A percentile compares a stretch with the other conserved stretches of the same genome.
Conservation (phyloP, 139 green algal species). For the Coelastrella sp. region DNA sequence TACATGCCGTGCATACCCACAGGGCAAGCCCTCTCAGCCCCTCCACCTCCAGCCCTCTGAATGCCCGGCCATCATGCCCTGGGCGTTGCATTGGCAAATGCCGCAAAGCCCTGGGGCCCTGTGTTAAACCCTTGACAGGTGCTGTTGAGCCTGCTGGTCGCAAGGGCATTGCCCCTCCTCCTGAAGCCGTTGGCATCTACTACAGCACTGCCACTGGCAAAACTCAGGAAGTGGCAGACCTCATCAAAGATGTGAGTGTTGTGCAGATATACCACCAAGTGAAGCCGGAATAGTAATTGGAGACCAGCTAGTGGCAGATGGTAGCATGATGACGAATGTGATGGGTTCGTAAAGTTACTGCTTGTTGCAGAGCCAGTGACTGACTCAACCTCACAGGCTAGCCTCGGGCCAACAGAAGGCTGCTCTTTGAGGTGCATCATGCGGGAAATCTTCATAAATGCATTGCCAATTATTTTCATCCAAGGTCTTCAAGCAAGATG, state of each 20-base stretch:
- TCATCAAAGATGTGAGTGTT: conserved; percentile 46
- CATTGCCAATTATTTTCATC: no score
- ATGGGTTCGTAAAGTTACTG: no score
- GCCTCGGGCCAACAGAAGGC: no score
- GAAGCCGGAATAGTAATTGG: no score
- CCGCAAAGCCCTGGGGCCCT: neutral
- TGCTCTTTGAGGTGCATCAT: no score
- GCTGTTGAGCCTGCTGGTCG: neutral
- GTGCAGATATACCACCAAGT: no score
- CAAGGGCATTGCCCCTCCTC: conserved; percentile 11
- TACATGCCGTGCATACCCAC: neutral
- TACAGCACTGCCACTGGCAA: conserved; percentile 56
- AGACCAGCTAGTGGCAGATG: no score
- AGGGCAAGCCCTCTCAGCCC: neutral
- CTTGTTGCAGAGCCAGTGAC: no score
- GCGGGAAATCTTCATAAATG: no score
- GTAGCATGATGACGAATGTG: no score
- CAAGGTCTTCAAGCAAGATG: no score
- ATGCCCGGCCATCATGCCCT: neutral
- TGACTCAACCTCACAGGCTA: no score
- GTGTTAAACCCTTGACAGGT: neutral
- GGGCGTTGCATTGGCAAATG: conserved; percentile 7
- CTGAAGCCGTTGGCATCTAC: conserved; percentile 46
- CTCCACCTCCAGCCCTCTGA: neutral
- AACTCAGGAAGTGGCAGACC: conserved; percentile 48